A percentile compares a stretch with the other conserved stretches of the same genome.
phyloP scores from a whole-genome alignment of 1,284 basidiomycete genomes.

The Apiotrichum sp. region DNA sequence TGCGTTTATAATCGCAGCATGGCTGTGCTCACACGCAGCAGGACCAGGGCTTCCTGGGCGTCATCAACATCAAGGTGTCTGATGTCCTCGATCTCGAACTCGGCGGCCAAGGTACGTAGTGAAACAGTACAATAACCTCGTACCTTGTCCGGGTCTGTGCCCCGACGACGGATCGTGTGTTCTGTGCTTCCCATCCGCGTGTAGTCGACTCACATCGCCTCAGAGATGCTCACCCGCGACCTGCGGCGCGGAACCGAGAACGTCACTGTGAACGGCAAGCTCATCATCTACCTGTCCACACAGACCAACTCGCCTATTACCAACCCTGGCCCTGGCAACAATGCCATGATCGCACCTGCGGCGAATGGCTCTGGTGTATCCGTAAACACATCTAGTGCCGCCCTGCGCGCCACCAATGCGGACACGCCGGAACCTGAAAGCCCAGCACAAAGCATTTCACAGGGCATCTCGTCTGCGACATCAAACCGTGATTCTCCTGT shows the following conservation, averaged over 20 bases:
- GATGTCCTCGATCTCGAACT: slow-evolving; percentile 84
- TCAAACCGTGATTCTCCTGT: slow-evolving; percentile 29
- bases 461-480: too few relatives aligned
- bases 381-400: not conserved
- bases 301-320: slow-evolving; percentile 67
- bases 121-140: too few relatives aligned
- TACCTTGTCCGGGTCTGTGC: too few relatives aligned
- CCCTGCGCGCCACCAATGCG: not conserved
- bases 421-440: slow-evolving; percentile 17
- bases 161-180: too few relatives aligned
- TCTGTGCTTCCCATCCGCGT: too few relatives aligned
- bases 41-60: slow-evolving; percentile 90
- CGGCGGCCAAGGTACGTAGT: slow-evolving; percentile 67
- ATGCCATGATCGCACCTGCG: slow-evolving; percentile 13
- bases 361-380: slow-evolving; percentile 5
- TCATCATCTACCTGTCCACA: slow-evolving; percentile 76
- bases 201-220: not conserved
- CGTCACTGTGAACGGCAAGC: slow-evolving; percentile 75
- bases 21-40: slow-evolving; percentile 4
- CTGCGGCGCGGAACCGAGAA: slow-evolving; percentile 82
- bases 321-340: slow-evolving; percentile 56
- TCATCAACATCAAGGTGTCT: slow-evolving; percentile 83
- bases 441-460: slow-evolving; percentile 6
- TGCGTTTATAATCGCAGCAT: slow-evolving; percentile 4
- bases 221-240: slow-evolving; percentile 73